A percentile compares a stretch with the other conserved stretches of the same genome.
phyloP scores from a whole-genome alignment of 495 filamentous ascomycete genomes.

The Trichoderma gamsii region DNA sequence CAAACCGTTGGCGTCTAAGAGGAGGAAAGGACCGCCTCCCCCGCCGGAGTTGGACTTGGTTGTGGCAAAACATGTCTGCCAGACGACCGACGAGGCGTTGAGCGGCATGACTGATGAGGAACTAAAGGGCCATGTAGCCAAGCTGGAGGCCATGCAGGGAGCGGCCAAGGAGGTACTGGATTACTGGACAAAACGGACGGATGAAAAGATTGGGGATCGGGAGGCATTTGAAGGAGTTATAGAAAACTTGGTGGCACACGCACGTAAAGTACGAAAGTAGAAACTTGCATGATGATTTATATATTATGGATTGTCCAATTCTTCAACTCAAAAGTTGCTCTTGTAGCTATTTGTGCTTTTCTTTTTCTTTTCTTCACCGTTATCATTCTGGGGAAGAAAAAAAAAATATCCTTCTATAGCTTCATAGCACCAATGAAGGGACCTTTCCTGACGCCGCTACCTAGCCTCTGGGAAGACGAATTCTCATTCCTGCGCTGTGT shows the following conservation, averaged over 20 bases:
- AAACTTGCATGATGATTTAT: conserved; percentile 5
- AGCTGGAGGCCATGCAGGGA: conserved; percentile 59
- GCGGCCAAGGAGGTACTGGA: conserved; percentile 71
- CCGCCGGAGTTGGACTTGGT: conserved; percentile 76
- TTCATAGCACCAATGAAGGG: conserved; percentile 4
- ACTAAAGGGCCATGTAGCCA: conserved; percentile 63
- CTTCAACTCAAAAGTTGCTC: conserved; percentile 18
- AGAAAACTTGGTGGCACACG: conserved; percentile 95
- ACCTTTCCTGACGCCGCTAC: conserved; percentile 6
- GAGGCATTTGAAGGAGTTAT: conserved; percentile 97
- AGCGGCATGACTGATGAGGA: conserved; percentile 69
- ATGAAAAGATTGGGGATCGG: conserved; percentile 80
- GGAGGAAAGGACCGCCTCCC: conserved; percentile 52
- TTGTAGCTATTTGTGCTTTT: neutral
- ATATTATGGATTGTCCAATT: conserved; percentile 13
- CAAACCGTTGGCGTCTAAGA: conserved; percentile 35
- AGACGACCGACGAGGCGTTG: conserved; percentile 77
- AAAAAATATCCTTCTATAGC: neutral
- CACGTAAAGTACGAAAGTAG: conserved; percentile 74
- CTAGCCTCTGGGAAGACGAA: conserved; percentile 11
- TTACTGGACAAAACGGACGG: conserved; percentile 81
- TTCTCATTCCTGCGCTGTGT: neutral
- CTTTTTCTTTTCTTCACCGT: neutral
- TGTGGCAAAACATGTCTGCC: conserved; percentile 68
- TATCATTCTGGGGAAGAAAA: neutral